Percentiles rank a stretch among this genome's conserved stretches.
These are phyloP conservation scores for Rhodomyrtus tomentosa DNA, from an alignment of 345 rosid species.

Conservation along the genomic window DNA sequence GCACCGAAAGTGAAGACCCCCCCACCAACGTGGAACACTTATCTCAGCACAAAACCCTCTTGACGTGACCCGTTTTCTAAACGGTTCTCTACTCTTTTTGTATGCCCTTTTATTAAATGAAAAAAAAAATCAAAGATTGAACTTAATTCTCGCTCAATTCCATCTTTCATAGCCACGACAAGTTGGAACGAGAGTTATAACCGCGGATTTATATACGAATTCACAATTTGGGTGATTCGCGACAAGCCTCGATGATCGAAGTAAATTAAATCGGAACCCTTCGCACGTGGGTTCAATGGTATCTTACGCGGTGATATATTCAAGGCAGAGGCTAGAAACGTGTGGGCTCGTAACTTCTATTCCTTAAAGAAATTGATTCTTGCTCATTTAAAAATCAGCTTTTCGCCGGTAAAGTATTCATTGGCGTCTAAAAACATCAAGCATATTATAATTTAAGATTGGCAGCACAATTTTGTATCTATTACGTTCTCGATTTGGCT, in stretches of 20 bases:
- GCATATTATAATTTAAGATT: not conserved
- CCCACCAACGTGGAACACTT: not conserved
- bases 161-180: no score
- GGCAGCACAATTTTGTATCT: not conserved
- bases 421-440: not conserved
- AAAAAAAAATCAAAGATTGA: no score
- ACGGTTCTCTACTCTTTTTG: no score
- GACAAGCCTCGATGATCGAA: no score
- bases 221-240: no score
- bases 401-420: not conserved
- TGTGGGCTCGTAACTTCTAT: fast-evolving
- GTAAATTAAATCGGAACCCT: not conserved
- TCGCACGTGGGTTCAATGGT: not conserved
- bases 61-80: not conserved
- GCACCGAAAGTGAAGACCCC: conserved; percentile 33
- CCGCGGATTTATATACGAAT: no score
- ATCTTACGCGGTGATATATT: fast-evolving
- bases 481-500: not conserved
- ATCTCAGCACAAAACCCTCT: not conserved
- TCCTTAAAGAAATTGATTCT: not conserved
- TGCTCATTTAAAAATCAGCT: fast-evolving
- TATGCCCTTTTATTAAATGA: no score
- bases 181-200: no score
- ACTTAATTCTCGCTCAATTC: not conserved
- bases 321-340: fast-evolving